phyloP scores from a whole-genome alignment of 83 land plant species.

The Picea engelmannii region DNA sequence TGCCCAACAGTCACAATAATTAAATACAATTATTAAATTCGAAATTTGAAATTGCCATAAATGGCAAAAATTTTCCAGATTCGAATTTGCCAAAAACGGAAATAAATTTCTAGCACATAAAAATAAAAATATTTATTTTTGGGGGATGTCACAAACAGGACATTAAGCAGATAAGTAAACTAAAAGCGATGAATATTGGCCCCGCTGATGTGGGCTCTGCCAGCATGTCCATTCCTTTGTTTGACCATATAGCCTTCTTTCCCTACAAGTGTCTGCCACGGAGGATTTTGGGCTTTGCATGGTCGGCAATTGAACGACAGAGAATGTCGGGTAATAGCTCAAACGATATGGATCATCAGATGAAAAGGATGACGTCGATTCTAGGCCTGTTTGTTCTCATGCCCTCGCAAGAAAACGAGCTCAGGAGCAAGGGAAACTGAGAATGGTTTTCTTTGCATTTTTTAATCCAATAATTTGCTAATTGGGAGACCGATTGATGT shows the following conservation, averaged over 20 bases:
- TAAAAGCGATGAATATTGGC: not conserved
- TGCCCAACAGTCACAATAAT: too few relatives aligned
- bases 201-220: not conserved
- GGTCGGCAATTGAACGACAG: too few relatives aligned
- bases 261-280: not conserved
- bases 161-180: too few relatives aligned
- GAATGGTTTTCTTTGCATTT: not conserved
- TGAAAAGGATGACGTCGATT: not conserved
- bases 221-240: not conserved
- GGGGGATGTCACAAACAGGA: not conserved
- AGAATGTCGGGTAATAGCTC: not conserved
- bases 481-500: not conserved
- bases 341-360: not conserved
- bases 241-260: not conserved
- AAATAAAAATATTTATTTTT: too few relatives aligned
- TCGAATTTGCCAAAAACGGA: too few relatives aligned
- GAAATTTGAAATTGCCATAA: too few relatives aligned
- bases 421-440: not conserved
- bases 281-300: not conserved
- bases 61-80: too few relatives aligned
- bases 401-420: not conserved
- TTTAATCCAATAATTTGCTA: not conserved
- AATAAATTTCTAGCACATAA: too few relatives aligned
- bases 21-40: too few relatives aligned
- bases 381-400: not conserved